phyloP scores from a whole-genome alignment of 2,329 filamentous ascomycete species.

The Plectosphaerella sp. region DNA sequence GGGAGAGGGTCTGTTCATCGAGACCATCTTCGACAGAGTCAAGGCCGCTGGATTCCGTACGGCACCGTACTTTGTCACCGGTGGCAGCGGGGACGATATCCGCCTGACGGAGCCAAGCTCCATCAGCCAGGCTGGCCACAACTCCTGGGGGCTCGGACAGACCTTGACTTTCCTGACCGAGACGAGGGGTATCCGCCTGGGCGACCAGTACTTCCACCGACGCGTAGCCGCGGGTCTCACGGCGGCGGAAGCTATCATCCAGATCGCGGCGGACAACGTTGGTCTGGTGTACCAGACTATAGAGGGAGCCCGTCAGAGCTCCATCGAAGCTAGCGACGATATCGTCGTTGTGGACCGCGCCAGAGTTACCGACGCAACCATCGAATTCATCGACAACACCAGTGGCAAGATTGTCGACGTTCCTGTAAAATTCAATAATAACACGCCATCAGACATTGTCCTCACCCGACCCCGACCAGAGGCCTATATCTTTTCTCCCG shows the following conservation, averaged over 20 bases:
- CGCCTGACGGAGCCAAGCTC: slow-evolving; percentile 4
- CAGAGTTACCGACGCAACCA: slow-evolving; percentile 1
- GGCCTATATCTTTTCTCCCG: slow-evolving; percentile 6
- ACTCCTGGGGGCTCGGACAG: slow-evolving; percentile 4
- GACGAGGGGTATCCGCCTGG: slow-evolving; percentile 8
- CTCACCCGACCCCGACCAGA: slow-evolving; percentile 6
- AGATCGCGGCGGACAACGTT: slow-evolving; percentile 4
- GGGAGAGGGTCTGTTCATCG: slow-evolving; percentile 4
- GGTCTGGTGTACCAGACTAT: slow-evolving; percentile 5
- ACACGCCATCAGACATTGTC: slow-evolving; percentile 3
- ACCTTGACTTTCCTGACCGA: slow-evolving; percentile 6
- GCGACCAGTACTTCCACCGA: slow-evolving; percentile 9
- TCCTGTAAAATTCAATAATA: slow-evolving; percentile 7
- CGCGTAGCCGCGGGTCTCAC: slow-evolving; percentile 3
- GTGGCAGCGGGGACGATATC: not conserved
- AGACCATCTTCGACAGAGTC: slow-evolving; percentile 2
- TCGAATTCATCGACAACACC: slow-evolving; percentile 5
- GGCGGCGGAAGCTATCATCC: slow-evolving; percentile 2
- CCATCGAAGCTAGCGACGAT: slow-evolving; percentile 4
- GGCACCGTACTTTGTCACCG: slow-evolving; percentile 4
- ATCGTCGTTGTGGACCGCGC: slow-evolving; percentile 6
- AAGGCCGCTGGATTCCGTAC: slow-evolving; percentile 3
- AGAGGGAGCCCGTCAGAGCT: slow-evolving; percentile 5
- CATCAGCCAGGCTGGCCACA: slow-evolving; percentile 4
- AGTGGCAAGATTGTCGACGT: slow-evolving; percentile 4